Percentiles rank a stretch among this genome's conserved stretches.
Evolutionary conservation across 192 early-diverging fungal genomes (phyloP).

Genomic region (Dimargaris xerosporica): DNA sequence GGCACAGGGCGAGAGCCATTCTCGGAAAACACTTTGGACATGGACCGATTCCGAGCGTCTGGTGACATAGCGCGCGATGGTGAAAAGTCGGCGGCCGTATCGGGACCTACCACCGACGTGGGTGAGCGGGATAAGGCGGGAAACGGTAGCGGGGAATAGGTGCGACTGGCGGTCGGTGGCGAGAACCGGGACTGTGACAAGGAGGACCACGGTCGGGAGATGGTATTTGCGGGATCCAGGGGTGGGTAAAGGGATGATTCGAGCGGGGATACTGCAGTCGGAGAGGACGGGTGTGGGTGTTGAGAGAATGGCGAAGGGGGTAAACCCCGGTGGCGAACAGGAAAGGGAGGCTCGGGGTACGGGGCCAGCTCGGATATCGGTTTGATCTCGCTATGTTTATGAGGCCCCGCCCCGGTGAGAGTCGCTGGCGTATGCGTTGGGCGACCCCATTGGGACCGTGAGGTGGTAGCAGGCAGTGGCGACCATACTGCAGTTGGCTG

Average conservation of each 20-base stretch:
- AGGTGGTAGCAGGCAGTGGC: too few relatives aligned
- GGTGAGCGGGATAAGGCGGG: neutral
- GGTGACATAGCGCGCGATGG: neutral
- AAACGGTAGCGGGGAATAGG: neutral
- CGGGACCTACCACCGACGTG: neutral
- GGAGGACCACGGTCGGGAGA: neutral
- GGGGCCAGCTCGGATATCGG: too few relatives aligned
- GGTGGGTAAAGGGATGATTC: neutral
- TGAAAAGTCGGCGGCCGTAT: neutral
- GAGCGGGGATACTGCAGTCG: neutral
- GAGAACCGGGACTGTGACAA: neutral
- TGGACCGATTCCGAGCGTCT: neutral
- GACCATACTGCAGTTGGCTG: too few relatives aligned
- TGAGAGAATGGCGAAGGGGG: slow-evolving; percentile 10
- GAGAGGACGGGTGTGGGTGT: neutral
- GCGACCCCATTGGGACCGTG: too few relatives aligned
- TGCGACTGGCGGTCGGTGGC: neutral
- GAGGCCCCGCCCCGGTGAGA: too few relatives aligned
- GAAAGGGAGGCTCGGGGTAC: neutral
- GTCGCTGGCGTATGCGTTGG: too few relatives aligned
- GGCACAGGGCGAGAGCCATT: neutral
- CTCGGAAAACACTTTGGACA: slow-evolving; percentile 11
- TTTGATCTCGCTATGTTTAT: too few relatives aligned
- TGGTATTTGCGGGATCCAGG: neutral
- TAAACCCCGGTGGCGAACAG: slow-evolving; percentile 1